A percentile compares a stretch with the other conserved stretches of the same genome.
Evolutionary conservation across 441 rosid genomes (phyloP).

Genomic region (Corymbia calophylla): DNA sequence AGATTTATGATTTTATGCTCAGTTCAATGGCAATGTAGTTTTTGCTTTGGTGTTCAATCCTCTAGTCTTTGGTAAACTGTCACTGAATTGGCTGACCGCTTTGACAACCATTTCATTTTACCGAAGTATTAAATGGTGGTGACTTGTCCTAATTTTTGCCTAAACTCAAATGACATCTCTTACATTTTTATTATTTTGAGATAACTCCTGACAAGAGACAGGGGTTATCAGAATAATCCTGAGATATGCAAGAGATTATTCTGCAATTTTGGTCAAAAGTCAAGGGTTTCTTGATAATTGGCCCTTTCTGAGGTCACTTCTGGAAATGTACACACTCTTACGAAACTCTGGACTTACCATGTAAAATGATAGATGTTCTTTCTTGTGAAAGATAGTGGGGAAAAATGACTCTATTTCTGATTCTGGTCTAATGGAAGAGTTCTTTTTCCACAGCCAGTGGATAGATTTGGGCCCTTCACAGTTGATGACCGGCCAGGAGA

Average conservation of each 20-base stretch:
- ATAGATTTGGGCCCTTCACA: conserved; percentile 36
- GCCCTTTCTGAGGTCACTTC: neutral
- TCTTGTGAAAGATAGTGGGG: neutral
- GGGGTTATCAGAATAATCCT: neutral
- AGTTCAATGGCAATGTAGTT: neutral
- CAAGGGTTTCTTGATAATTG: neutral
- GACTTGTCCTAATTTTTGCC: neutral
- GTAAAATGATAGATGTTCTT: neutral
- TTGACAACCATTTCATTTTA: neutral
- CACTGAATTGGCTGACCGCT: neutral
- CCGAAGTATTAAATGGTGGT: neutral
- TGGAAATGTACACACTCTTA: neutral
- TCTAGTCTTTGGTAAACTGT: neutral
- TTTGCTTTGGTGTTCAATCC: neutral
- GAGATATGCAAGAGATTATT: neutral
- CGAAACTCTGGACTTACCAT: neutral
- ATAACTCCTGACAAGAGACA: neutral
- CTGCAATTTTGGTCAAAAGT: neutral
- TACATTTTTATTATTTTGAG: neutral
- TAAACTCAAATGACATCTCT: neutral
- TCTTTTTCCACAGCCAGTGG: conserved; percentile 30
- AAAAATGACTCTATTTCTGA: neutral
- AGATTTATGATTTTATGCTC: neutral
- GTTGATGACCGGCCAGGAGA: conserved; percentile 66
- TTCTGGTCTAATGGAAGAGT: neutral